Evolutionary conservation across 768 basidiomycete genomes (phyloP).

Genomic region (Symmetrospora coprosmae): DNA sequence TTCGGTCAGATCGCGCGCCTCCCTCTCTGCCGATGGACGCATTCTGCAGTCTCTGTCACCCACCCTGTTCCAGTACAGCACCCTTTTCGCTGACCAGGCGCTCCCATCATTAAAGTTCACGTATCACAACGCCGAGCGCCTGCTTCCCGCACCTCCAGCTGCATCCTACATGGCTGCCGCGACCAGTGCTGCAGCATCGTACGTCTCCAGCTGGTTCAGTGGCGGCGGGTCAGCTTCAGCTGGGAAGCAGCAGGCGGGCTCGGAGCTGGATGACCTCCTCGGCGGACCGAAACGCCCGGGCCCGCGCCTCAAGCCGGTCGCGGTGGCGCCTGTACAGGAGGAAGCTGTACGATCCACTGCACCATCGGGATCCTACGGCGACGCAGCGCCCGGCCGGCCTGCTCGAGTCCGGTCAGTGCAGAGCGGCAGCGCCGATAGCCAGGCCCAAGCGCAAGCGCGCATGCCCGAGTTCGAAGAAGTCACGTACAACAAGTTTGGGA

Average conservation of each 20-base stretch:
- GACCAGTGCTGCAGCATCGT: not conserved
- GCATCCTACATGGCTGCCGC: not conserved
- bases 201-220: conserved; percentile 13
- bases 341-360: not conserved
- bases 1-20: not conserved
- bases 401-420: too few relatives aligned
- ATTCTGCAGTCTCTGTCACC: conserved; percentile 11
- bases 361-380: conserved; percentile 5
- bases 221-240: not conserved
- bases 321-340: not conserved
- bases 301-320: not conserved
- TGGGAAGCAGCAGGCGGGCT: not conserved
- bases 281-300: conserved; percentile 28
- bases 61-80: not conserved
- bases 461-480: conserved; percentile 19
- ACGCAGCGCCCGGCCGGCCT: not conserved
- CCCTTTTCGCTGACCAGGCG: conserved; percentile 8
- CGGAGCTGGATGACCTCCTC: not conserved
- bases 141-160: not conserved
- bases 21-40: conserved; percentile 3
- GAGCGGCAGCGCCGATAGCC: not conserved
- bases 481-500: conserved; percentile 22
- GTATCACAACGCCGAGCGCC: not conserved
- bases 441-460: not conserved
- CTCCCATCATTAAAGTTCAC: not conserved